A percentile compares a stretch with the other conserved stretches of the same genome.
Evolutionary conservation across 2,329 filamentous ascomycete species (phyloP).

Genomic region (Clonostachys chloroleuca): DNA sequence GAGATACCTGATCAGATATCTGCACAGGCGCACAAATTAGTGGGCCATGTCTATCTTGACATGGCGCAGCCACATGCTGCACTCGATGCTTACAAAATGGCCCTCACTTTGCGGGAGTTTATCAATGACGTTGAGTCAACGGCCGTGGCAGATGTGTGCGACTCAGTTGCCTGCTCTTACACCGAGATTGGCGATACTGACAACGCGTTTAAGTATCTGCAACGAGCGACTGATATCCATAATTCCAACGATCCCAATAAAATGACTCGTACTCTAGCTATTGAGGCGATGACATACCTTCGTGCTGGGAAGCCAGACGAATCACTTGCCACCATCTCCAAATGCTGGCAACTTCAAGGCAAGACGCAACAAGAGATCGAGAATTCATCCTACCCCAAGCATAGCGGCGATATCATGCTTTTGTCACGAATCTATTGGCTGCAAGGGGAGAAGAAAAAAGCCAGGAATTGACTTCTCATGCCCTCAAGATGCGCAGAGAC

Average conservation of each 20-base stretch:
- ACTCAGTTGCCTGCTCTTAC: neutral
- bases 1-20: neutral
- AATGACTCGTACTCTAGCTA: neutral
- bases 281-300: neutral
- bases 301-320: neutral
- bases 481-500: neutral
- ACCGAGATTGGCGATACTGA: neutral
- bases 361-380: neutral
- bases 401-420: conserved; percentile 1
- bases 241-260: neutral
- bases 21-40: neutral
- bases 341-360: neutral
- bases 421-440: neutral
- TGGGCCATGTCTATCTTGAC: neutral
- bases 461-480: neutral
- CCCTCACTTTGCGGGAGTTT: neutral
- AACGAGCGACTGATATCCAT: neutral
- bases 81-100: neutral
- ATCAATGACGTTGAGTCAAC: neutral
- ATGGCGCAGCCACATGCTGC: neutral
- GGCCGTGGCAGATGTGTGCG: neutral
- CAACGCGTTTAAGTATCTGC: neutral
- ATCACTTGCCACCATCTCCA: neutral
- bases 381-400: neutral
- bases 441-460: neutral